Evolutionary conservation across 1,284 basidiomycete genomes (phyloP).

Genomic region (Wolfiporia cocos): DNA sequence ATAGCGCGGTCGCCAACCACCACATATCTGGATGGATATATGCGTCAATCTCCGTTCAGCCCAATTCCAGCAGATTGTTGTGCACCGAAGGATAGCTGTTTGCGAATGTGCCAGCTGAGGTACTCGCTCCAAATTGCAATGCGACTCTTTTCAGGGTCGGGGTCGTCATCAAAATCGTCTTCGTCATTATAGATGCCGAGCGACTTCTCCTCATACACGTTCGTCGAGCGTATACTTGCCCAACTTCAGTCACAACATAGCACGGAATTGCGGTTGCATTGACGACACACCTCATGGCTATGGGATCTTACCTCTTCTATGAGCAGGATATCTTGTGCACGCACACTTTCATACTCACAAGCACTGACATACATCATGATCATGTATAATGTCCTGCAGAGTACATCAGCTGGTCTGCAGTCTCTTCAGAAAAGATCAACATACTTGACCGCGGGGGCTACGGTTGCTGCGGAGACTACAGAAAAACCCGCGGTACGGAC

Average conservation of each 20-base stretch:
- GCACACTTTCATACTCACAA: conserved; percentile 18
- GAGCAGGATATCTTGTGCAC: not conserved
- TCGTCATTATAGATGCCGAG: conserved; percentile 69
- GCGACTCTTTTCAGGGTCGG: conserved; percentile 39
- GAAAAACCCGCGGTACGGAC: conserved; percentile 89
- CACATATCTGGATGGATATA: conserved; percentile 89
- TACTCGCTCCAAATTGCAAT: conserved; percentile 73
- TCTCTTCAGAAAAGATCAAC: too few relatives aligned
- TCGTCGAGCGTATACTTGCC: conserved; percentile 83
- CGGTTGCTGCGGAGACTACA: conserved; percentile 62
- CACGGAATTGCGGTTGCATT: not conserved
- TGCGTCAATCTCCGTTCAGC: not conserved
- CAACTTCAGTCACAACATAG: not conserved
- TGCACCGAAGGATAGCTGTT: conserved; percentile 84
- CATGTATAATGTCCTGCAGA: conserved; percentile 48
- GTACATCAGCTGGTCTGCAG: conserved; percentile 8
- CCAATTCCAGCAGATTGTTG: not conserved
- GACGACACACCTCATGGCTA: conserved; percentile 26
- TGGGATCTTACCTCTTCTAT: conserved; percentile 28
- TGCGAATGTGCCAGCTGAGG: conserved; percentile 75
- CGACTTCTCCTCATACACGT: conserved; percentile 94
- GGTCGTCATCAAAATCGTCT: conserved; percentile 43
- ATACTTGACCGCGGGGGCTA: conserved; percentile 71
- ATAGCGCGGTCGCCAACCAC: conserved; percentile 80
- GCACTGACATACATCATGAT: conserved; percentile 49